Evolutionary conservation across 2,329 filamentous ascomycete species (phyloP).

Genomic region (Lachnellula subtilissima): DNA sequence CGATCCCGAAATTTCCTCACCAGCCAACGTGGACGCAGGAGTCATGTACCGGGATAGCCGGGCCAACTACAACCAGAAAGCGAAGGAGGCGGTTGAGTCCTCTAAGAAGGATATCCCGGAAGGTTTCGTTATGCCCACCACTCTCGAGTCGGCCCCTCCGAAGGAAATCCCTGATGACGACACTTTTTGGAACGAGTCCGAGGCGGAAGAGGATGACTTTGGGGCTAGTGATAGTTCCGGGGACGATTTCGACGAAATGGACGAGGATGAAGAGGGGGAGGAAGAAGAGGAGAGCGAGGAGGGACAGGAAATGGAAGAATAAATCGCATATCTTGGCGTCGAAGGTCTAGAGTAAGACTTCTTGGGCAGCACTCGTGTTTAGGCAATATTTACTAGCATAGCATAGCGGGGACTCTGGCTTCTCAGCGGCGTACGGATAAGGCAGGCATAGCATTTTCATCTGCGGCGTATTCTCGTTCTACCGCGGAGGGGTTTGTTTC

Average conservation of each 20-base stretch:
- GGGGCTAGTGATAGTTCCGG: conserved; percentile 63
- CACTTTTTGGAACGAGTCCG: conserved; percentile 77
- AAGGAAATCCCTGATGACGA: conserved; percentile 68
- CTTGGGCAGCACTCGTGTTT: background rate
- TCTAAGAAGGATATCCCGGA: conserved; percentile 76
- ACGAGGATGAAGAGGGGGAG: conserved; percentile 53
- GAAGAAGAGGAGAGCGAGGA: conserved; percentile 54
- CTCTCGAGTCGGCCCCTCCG: conserved; percentile 54
- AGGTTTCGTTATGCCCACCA: conserved; percentile 77
- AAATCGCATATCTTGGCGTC: background rate
- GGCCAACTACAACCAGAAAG: conserved; percentile 63
- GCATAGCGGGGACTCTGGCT: conserved; percentile 7
- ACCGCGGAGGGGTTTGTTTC: background rate
- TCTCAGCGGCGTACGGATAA: conserved; percentile 19
- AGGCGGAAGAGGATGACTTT: conserved; percentile 68
- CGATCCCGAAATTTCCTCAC: conserved; percentile 87
- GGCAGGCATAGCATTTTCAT: conserved; percentile 12
- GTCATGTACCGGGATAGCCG: conserved; percentile 76
- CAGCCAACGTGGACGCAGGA: conserved; percentile 90
- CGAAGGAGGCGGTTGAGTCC: conserved; percentile 63
- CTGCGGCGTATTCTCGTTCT: conserved; percentile 11
- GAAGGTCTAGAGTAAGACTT: background rate
- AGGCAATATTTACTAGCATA: conserved; percentile 14
- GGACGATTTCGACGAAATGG: conserved; percentile 56
- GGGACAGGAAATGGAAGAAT: conserved; percentile 30